Conservation (phyloP, 2,329 filamentous ascomycete genomes). For the Waltergamsia citrina region DNA sequence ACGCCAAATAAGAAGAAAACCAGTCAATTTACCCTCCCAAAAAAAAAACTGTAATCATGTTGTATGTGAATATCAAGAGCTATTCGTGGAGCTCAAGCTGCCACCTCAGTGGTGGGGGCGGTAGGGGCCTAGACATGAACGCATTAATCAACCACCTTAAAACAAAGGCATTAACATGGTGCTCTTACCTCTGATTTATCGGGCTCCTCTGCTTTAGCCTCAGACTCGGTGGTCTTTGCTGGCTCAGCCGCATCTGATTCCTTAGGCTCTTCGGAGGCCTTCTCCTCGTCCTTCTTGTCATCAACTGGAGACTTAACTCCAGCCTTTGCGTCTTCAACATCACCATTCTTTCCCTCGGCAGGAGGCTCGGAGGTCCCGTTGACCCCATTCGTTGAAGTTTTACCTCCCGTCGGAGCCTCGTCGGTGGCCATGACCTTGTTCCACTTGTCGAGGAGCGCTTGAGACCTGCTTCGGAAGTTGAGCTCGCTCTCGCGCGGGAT, state of each 20-base stretch:
- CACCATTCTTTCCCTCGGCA: slow-evolving; percentile 30
- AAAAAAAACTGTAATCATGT: too few relatives aligned
- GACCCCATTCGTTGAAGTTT: slow-evolving; percentile 30
- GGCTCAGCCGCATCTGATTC: slow-evolving; percentile 9
- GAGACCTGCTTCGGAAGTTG: slow-evolving; percentile 77
- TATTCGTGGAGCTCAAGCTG: too few relatives aligned
- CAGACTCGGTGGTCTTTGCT: slow-evolving; percentile 8
- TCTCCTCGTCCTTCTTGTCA: background rate
- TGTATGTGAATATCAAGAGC: too few relatives aligned
- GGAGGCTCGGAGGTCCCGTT: slow-evolving; percentile 31
- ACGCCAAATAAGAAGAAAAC: too few relatives aligned
- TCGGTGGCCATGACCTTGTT: slow-evolving; percentile 68
- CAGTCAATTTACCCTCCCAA: too few relatives aligned
- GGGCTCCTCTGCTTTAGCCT: slow-evolving; percentile 1
- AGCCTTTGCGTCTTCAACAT: slow-evolving; percentile 24
- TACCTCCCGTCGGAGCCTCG: slow-evolving; percentile 24
- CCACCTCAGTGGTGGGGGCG: too few relatives aligned
- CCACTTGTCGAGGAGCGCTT: slow-evolving; percentile 78
- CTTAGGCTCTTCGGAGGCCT: slow-evolving; percentile 22
- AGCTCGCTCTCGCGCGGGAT: slow-evolving; percentile 88
- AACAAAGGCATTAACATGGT: too few relatives aligned
- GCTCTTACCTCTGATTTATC: too few relatives aligned
- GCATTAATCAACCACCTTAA: too few relatives aligned
- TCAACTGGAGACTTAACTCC: slow-evolving; percentile 24
- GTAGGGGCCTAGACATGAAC: too few relatives aligned